Conservation (phyloP, 73 alveolate species). For the Uronychia setigera region DNA sequence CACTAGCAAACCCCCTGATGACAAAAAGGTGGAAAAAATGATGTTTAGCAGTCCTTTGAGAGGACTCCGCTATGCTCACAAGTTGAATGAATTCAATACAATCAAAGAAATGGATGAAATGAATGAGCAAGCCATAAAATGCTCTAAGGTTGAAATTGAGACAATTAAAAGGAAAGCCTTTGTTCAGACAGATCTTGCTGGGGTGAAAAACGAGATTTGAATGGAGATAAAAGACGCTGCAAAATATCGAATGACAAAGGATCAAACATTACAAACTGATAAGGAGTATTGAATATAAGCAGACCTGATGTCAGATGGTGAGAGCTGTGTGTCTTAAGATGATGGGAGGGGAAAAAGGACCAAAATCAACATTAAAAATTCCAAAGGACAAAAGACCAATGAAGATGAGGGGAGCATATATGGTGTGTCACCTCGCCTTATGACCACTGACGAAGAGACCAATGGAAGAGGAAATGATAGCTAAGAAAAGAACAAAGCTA, state of each 20-base stretch:
- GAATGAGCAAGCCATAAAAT: background rate
- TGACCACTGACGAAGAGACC: too few species aligned
- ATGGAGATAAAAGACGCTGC: background rate
- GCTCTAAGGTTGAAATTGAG: background rate
- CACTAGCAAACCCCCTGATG: background rate
- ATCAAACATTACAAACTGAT: background rate
- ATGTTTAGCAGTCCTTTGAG: background rate
- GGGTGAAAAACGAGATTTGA: background rate
- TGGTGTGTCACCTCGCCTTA: too few species aligned
- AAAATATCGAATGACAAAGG: background rate
- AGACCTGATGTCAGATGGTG: too few species aligned
- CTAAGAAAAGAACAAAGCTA: too few species aligned
- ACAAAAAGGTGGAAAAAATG: background rate
- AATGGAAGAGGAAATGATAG: too few species aligned
- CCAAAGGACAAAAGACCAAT: too few species aligned
- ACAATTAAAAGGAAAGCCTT: background rate
- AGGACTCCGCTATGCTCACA: background rate
- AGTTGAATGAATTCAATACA: background rate
- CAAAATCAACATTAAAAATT: too few species aligned
- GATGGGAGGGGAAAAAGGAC: too few species aligned
- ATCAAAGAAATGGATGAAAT: background rate
- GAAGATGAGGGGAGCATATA: too few species aligned
- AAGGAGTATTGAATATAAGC: too few species aligned
- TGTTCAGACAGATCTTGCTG: background rate
- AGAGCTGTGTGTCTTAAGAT: too few species aligned